Percentiles rank a stretch among this genome's conserved stretches.
Evolutionary conservation across 139 green algal species (phyloP).

Genomic region (Trebouxia sp.): DNA sequence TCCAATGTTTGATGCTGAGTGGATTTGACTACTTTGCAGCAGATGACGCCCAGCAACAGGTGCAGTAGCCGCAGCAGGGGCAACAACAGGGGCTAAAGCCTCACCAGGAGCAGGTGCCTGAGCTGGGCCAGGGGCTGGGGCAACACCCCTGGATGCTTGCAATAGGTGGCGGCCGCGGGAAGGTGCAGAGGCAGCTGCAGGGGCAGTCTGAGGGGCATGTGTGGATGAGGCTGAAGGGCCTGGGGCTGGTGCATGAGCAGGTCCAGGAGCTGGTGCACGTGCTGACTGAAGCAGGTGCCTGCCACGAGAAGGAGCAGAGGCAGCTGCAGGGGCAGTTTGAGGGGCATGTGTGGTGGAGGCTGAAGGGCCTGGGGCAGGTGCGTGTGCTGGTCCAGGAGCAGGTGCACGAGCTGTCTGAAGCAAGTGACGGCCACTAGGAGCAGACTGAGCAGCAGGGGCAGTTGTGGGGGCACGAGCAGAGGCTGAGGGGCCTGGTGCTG

Average conservation of each 20-base stretch:
- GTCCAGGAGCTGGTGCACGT: background rate
- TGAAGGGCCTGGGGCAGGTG: background rate
- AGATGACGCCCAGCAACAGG: no score
- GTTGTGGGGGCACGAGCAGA: background rate
- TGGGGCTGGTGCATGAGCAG: background rate
- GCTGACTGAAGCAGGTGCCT: background rate
- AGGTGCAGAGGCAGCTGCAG: background rate
- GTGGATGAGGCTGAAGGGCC: no score
- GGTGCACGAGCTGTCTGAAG: no score
- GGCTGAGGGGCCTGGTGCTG: background rate
- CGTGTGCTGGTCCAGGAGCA: no score
- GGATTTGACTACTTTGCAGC: no score
- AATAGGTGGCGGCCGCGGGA: background rate
- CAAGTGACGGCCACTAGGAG: background rate
- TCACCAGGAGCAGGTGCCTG: no score
- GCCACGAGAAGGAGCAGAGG: constrained; percentile 8
- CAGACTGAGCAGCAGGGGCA: background rate
- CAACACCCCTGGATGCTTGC: no score
- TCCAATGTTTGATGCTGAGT: no score
- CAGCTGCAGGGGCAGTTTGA: background rate
- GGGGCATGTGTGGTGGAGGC: background rate
- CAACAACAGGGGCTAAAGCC: no score
- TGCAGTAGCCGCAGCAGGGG: no score
- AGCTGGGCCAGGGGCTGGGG: no score
- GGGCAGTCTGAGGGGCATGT: background rate